Base-by-base conservation (phyloP, 371 early-diverging fungal species). In the Mortierella sp. region DNA sequence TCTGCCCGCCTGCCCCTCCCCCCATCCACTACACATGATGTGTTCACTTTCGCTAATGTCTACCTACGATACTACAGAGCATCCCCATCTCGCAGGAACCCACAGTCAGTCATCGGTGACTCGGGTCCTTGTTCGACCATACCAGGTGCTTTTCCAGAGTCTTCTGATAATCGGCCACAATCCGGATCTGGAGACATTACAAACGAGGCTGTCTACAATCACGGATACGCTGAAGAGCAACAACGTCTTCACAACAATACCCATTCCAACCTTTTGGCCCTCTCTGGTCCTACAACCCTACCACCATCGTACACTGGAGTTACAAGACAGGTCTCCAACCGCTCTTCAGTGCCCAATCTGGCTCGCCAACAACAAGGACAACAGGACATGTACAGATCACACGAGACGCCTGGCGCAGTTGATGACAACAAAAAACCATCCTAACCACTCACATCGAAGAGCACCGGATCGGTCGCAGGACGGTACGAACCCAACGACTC, bases 341-440 rank as follows among this genome's bases (percentile, higher is more conserved):
- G 76, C 13, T 54, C 25, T 31, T 76, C 76, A 1, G 68, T 76
- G 69, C 76, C 76, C n/a, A 68, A 69, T 50, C 45, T 76, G 21
- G 45, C 27, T 22, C 29, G 25, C 14, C 29, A 53, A 5, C n/a
- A n/a, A n/a, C 57, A 22, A 34, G n/a, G 5, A 12, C 31, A 43
- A 39, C 24, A 29, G n/a, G 37, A 56, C 2, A 8, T n/a, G 21
- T 34, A 19, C 4, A 40, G 24, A 13, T 14, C 31, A 39, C 4
- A 29, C 9, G 16, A 4, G 1, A 39, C 17, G 2, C 29, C 28
- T 24, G 16, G 13, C 7, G 49, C 56, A n/a, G n/a, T n/a, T n/a
- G n/a, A n/a, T n/a, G n/a, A n/a, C n/a, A n/a, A n/a, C n/a, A n/a
- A n/a, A n/a, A n/a, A n/a, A n/a, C n/a, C n/a, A n/a, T n/a, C n/a